Evolutionary conservation across 805 yeast genomes (phyloP).

Genomic region (Kluyveromyces starmeri): DNA sequence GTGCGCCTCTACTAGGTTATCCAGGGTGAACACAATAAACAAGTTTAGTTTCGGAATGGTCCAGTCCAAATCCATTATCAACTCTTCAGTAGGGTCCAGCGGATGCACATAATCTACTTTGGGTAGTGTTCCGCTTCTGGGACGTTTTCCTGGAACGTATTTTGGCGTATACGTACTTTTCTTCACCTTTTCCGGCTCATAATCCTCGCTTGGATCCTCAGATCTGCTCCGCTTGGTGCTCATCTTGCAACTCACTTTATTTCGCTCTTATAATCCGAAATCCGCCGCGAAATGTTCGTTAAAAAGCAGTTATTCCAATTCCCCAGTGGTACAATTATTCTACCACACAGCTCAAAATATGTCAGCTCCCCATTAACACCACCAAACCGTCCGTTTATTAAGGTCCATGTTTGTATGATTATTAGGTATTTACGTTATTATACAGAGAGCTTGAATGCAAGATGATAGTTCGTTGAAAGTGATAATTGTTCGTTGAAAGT

Average conservation of each 20-base stretch:
- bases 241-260: slow-evolving; percentile 4
- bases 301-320: no score
- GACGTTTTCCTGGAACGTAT: slow-evolving; percentile 28
- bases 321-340: no score
- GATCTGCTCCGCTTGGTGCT: slow-evolving; percentile 4
- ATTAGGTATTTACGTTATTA: no score
- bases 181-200: slow-evolving; percentile 3
- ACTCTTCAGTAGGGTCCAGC: slow-evolving; percentile 25
- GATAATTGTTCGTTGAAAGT: no score
- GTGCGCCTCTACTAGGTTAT: slow-evolving; percentile 22
- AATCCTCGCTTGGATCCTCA: slow-evolving; percentile 6
- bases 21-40: slow-evolving; percentile 24
- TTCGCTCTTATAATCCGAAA: no score
- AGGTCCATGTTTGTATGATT: no score
- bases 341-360: no score
- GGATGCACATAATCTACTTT: slow-evolving; percentile 22
- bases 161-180: slow-evolving; percentile 9
- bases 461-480: no score
- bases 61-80: slow-evolving; percentile 24
- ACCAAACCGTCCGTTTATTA: no score
- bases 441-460: no score
- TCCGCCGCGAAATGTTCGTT: no score
- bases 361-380: no score
- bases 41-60: slow-evolving; percentile 26
- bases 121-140: slow-evolving; percentile 18